Evolutionary conservation across 352 stramenopile species (phyloP).

Genomic region (Phytophthora agathidicida): DNA sequence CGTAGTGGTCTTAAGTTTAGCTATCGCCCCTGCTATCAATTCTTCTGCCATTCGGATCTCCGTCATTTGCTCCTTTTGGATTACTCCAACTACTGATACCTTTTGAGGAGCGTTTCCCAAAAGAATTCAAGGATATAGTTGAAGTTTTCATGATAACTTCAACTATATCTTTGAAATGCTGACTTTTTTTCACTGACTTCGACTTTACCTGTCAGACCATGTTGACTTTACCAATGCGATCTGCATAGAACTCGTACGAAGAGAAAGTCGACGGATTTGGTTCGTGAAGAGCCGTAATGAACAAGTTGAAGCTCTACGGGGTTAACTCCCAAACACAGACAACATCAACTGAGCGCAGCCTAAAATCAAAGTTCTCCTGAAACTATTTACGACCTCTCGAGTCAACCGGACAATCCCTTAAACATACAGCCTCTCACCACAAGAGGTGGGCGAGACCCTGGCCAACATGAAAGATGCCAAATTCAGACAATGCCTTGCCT

Average conservation of each 20-base stretch:
- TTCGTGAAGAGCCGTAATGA: slow-evolving; percentile 11
- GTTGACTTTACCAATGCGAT: neutral
- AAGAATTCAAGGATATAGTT: too few relatives aligned
- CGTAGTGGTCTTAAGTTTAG: too few relatives aligned
- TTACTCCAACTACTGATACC: too few relatives aligned
- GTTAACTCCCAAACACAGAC: slow-evolving; percentile 1
- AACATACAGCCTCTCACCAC: slow-evolving; percentile 14
- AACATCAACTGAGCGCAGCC: neutral
- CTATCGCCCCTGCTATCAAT: too few relatives aligned
- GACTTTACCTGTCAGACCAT: too few relatives aligned
- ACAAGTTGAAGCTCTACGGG: slow-evolving; percentile 1
- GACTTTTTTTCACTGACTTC: too few relatives aligned
- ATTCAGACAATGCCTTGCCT: slow-evolving; percentile 26
- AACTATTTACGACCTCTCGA: neutral
- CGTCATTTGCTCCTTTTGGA: too few relatives aligned
- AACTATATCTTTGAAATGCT: too few relatives aligned
- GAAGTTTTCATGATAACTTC: too few relatives aligned
- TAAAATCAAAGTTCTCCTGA: slow-evolving; percentile 3
- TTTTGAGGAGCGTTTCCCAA: too few relatives aligned
- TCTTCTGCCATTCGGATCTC: too few relatives aligned
- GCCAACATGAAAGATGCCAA: slow-evolving; percentile 34
- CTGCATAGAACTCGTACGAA: slow-evolving; percentile 4
- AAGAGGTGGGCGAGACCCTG: slow-evolving; percentile 30
- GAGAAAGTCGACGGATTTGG: slow-evolving; percentile 16
- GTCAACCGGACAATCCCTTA: slow-evolving; percentile 13